Base-by-base conservation (phyloP, 768 basidiomycete species). In the Calvatia gigantea region DNA sequence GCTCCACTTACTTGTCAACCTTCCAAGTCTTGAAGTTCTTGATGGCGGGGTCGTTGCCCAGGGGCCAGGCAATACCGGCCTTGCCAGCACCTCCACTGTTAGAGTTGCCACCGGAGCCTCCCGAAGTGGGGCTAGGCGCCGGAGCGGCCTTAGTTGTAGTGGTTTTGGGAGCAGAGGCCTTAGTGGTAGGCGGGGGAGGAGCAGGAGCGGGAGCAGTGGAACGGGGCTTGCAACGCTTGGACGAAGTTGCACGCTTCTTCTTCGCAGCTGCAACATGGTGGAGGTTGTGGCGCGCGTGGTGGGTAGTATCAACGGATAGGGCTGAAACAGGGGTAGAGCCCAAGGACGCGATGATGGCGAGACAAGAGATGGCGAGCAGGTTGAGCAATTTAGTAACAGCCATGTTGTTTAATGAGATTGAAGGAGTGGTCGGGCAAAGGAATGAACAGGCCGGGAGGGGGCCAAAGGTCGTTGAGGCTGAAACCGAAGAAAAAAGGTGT, bases 21-120 rank as follows among this genome's bases (percentile, higher is more conserved):
- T 76, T 70, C 27, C 33, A 54, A 23, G 76, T 78, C 48, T 75
- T 71, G 66, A 82, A 91, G 61, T 78, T 71, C 12, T 68, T 61
- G 43, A 93, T 75, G 44, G 76, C 68, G 31, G 69, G 54, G 57
- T 76, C 71, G 56, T 82, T 73, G 51, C 79, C 77, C 54, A 84
- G 79, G 33, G 85, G 76, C 86, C 89, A 93, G 19, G 79, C 86
- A 17, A 87, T 66, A 58, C 89, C 82, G 39, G 80, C 75, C 69
- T 91, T 90, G 42, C 67, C 70, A 15, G 37, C 19, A 21, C 65
- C 62, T 23, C 59, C 60, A 43, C 33, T 31, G 31, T 23, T 27
- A 33, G 12, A 25, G 35, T 46, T 37, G 17, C 21, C 43, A 37
- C 27, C 28, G 41, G 56, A 41, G 17, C 44, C 37, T 15, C 27